Base-by-base conservation (phyloP, 2,329 filamentous ascomycete species). In the Alternaria angustiovoidea region DNA sequence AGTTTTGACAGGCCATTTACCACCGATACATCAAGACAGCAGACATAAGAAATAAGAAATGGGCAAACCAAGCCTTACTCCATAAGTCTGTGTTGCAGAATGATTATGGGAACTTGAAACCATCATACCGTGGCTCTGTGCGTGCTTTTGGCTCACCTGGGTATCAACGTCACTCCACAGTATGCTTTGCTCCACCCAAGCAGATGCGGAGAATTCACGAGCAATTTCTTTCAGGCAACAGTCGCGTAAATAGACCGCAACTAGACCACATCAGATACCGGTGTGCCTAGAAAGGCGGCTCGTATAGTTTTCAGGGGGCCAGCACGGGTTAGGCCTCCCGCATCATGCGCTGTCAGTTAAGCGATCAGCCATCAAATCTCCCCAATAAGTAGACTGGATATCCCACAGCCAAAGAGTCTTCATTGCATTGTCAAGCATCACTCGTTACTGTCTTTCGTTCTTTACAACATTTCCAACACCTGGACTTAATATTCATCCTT, bases 291-390 rank as follows among this genome's bases (percentile, higher is more conserved):
- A 30, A n/a, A 51, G 24, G 22, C 44, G 42, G 28, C 39, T 44
- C 18, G 28, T 39, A 7, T 32, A 22, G 22, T 32, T 41, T 36
- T 34, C 12, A 54, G 48, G 57, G 57, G 57, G 51, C 30, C 52
- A 47, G 30, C 54, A 44, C 57, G 30, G 46, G 28, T 57, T 39
- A 60, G 57, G 52, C 52, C 46, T 48, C 52, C 57, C 47, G 57
- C 52, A 51, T 51, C 52, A 44, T 57, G 57, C 57, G 41, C 46
- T 60, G 39, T 51, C 47, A 60, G 30, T 54, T 24, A 38, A 34
- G 18, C 43, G 28, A 53, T 42, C 56, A 42, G 56, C 28, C 51
- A 26, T 26, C 26, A 22, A 44, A 46, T 26, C 52, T 46, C 18
- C 41, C 28, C 28, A 42, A 56, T 60, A 60, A 60, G 54, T 60